Conservation (phyloP, 495 filamentous ascomycete species). For the Talaromyces trachyspermus region DNA sequence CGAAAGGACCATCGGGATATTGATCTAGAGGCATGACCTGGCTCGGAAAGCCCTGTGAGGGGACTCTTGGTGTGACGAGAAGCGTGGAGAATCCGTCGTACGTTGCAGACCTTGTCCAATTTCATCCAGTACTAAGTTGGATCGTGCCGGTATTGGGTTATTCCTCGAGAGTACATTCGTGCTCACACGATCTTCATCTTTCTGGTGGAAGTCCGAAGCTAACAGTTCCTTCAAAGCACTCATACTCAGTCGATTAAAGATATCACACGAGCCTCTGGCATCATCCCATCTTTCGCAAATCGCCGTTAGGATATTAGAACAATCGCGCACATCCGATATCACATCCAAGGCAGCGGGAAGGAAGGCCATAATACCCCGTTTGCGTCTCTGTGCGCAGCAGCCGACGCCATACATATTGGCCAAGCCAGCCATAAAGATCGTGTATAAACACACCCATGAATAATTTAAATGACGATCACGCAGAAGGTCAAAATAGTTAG, state of each 20-base stretch:
- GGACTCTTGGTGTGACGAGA: background rate
- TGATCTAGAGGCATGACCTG: too few relatives aligned
- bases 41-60: background rate
- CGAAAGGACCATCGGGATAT: background rate
- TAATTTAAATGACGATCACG: slow-evolving; percentile 6
- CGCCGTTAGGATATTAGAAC: slow-evolving; percentile 6
- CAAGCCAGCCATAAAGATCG: slow-evolving; percentile 6
- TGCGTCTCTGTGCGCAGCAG: slow-evolving; percentile 4
- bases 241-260: slow-evolving; percentile 3
- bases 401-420: slow-evolving; percentile 6
- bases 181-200: background rate
- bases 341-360: slow-evolving; percentile 1
- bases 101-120: slow-evolving; percentile 15
- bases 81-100: slow-evolving; percentile 12
- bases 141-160: background rate
- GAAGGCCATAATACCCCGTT: background rate
- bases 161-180: background rate
- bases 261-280: slow-evolving; percentile 4
- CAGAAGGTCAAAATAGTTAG: background rate
- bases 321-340: slow-evolving; percentile 1
- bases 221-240: background rate
- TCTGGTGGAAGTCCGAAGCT: background rate
- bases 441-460: slow-evolving; percentile 6
- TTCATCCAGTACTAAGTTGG: slow-evolving; percentile 10
- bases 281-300: slow-evolving; percentile 7